Evolutionary conservation across 805 yeast genomes (phyloP), one percentile per base, ranked within the genome.

Genomic region (Scheffersomyces ergatensis): DNA sequence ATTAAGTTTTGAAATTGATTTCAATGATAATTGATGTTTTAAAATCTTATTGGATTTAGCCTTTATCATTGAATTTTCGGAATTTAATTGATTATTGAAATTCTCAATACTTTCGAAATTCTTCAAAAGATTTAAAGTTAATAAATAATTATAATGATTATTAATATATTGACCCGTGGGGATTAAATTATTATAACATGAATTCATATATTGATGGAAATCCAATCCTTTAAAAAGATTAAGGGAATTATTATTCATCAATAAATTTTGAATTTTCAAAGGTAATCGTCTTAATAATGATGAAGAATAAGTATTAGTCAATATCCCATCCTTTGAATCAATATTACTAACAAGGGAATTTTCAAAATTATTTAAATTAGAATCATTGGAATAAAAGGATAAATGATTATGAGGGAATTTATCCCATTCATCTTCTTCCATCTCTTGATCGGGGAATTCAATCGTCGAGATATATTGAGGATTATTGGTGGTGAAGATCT

Each of bases 121-220:
- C 42, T 68, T 69, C 35, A 66, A 56, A 36, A 70, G 54, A 47
- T 70, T 67, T 31, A 68, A 48, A 15, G 54, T 60, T 15, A 70
- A 46, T n/a, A 70, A 47, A 11, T 59, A 57, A 11, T 62, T 47
- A 45, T 60, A 70, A 53, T 70, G 75, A 40, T 67, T 68, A 42
- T 67, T 62, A 16, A 58, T 44, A 37, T 49, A 51, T 13, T 49
- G 48, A 6, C 50, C 53, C 8, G 39, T 33, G 1, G 72, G 72
- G 15, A 62, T 53, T 26, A 52, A 44, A 40, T 70, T 70, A 38
- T 50, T 62, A 48, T 70, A 70, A 44, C 72, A 69, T 5, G 71
- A 63, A 26, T 59, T 49, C 63, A 65, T 61, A 53, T 69, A 70
- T 44, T 65, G 68, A 43, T 55, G 67, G 18, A 66, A 46, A 21